A percentile compares a stretch with the other conserved stretches of the same genome.
Evolutionary conservation across 2,329 filamentous ascomycete genomes (phyloP).

Genomic region (Pleomassaria siparia): DNA sequence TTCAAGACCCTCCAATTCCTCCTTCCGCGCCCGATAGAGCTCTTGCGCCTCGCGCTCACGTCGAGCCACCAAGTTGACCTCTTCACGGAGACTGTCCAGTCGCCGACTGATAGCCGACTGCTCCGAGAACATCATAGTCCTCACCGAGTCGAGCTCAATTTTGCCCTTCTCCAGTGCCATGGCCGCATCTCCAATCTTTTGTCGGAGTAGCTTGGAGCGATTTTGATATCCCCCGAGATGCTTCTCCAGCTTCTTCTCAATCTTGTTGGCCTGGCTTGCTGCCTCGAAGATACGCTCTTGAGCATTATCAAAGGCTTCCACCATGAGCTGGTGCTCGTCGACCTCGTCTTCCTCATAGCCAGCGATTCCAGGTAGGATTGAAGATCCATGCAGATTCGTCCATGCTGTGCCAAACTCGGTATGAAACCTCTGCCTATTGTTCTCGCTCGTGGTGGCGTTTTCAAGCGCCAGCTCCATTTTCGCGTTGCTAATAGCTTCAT

Average conservation of each 20-base stretch:
- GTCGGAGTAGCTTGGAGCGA: slow-evolving; percentile 75
- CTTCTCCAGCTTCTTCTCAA: slow-evolving; percentile 89
- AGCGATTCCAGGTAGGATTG: slow-evolving; percentile 72
- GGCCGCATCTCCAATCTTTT: slow-evolving; percentile 76
- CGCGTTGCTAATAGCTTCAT: slow-evolving; percentile 72
- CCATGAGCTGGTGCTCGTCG: slow-evolving; percentile 66
- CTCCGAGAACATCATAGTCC: slow-evolving; percentile 76
- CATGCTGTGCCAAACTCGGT: slow-evolving; percentile 48
- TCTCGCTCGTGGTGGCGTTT: slow-evolving; percentile 54
- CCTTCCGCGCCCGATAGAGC: slow-evolving; percentile 71
- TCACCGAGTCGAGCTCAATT: slow-evolving; percentile 72
- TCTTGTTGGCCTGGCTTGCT: slow-evolving; percentile 79
- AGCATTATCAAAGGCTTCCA: slow-evolving; percentile 71
- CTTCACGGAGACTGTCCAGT: slow-evolving; percentile 74
- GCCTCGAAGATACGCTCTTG: slow-evolving; percentile 72
- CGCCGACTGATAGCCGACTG: slow-evolving; percentile 70
- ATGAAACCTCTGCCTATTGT: slow-evolving; percentile 51
- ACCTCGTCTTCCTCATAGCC: slow-evolving; percentile 78
- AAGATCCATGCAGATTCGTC: slow-evolving; percentile 50
- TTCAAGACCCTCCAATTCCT: slow-evolving; percentile 70
- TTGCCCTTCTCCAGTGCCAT: slow-evolving; percentile 73
- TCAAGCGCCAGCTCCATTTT: slow-evolving; percentile 76
- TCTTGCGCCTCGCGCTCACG: slow-evolving; percentile 92
- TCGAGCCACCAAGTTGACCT: slow-evolving; percentile 76
- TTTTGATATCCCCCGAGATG: slow-evolving; percentile 90